Percentiles rank a stretch among this genome's conserved stretches.
These are phyloP conservation scores for Fusarium azukiicola DNA, from an alignment of 2,329 filamentous ascomycete genomes.

Conservation along the genomic window DNA sequence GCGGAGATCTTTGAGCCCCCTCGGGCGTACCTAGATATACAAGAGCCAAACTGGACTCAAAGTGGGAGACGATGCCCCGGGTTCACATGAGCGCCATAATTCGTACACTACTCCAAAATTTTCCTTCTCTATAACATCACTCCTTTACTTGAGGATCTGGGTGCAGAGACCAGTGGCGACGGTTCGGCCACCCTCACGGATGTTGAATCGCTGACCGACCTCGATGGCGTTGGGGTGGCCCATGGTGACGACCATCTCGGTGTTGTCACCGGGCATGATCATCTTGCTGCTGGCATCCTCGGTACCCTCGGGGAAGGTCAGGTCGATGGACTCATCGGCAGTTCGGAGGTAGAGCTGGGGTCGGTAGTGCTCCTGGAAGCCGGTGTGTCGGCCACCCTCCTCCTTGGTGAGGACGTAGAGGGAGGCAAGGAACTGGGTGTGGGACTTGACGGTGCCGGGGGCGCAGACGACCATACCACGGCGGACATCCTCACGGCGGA, in stretches of 20 bases:
- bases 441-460: constrained; percentile 91
- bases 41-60: constrained; percentile 59
- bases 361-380: constrained; percentile 97
- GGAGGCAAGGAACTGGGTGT: constrained; percentile 95
- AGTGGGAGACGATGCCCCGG: constrained; percentile 51
- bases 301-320: constrained; percentile 93
- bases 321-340: constrained; percentile 88
- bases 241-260: constrained; percentile 96
- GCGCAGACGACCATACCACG: constrained; percentile 97
- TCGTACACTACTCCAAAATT: constrained; percentile 51
- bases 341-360: constrained; percentile 98
- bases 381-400: constrained; percentile 97
- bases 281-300: constrained; percentile 87
- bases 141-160: constrained; percentile 80
- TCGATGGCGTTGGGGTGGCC: constrained; percentile 93
- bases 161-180: constrained; percentile 92
- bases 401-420: constrained; percentile 99
- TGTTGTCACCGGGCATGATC: constrained; percentile 99
- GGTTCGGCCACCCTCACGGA: constrained; percentile 96
- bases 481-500: constrained; percentile 96
- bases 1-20: constrained; percentile 64
- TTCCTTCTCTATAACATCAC: constrained; percentile 39
- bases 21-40: constrained; percentile 60
- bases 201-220: constrained; percentile 97
- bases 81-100: constrained; percentile 55